These are phyloP conservation scores for Mucor velutinosus DNA, from an alignment of 371 early-diverging fungal genomes.

Conservation along the genomic window DNA sequence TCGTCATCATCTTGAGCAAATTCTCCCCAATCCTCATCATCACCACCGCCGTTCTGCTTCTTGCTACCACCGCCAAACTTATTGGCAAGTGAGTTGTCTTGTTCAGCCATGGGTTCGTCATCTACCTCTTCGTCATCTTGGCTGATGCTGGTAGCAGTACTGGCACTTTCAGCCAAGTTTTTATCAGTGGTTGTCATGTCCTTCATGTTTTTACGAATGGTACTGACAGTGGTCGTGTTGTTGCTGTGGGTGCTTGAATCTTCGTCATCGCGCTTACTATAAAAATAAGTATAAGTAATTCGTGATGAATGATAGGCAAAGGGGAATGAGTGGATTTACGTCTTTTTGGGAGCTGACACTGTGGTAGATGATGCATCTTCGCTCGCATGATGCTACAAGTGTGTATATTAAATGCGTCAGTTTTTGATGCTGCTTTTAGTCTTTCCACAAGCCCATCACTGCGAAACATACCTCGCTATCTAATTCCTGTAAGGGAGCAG, in stretches of 20 bases:
- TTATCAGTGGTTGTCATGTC: conserved; percentile 51
- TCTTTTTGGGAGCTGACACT: conserved; percentile 43
- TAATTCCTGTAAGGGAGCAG: conserved; percentile 20
- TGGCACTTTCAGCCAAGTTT: conserved; percentile 13
- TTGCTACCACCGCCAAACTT: conserved; percentile 41
- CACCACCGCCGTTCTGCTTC: background rate
- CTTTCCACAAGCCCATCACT: no score
- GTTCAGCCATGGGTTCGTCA: conserved; percentile 16
- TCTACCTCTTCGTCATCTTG: conserved; percentile 3
- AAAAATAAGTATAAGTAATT: background rate
- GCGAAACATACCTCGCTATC: conserved; percentile 11
- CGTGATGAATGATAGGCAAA: background rate
- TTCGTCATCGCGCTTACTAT: conserved; percentile 44
- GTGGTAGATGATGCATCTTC: conserved; percentile 15
- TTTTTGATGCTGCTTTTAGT: background rate
- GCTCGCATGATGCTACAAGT: background rate
- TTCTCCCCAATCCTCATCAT: conserved; percentile 46
- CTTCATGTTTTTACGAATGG: conserved; percentile 48
- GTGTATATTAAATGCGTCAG: background rate
- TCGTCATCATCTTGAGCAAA: conserved; percentile 39
- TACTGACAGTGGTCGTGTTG: conserved; percentile 28
- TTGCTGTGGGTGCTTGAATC: background rate
- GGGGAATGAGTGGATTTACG: conserved; percentile 23
- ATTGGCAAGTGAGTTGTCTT: conserved; percentile 14
- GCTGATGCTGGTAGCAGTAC: background rate